Evolutionary conservation across 2,329 filamentous ascomycete species (phyloP).

Genomic region (Aspergillus bombycis): DNA sequence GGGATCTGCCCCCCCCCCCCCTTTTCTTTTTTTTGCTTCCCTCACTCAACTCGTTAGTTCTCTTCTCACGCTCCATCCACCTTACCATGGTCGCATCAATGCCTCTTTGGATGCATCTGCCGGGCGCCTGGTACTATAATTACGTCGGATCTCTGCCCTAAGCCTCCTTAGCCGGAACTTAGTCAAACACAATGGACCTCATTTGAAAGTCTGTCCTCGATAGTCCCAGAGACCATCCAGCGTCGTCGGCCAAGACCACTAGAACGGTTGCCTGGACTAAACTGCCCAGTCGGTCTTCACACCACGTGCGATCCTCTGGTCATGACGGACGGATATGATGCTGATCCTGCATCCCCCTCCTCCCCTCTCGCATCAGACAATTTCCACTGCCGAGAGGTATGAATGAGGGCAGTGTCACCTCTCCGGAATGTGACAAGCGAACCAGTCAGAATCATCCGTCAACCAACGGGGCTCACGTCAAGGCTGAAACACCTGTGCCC

Average conservation of each 20-base stretch:
- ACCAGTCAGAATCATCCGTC: background rate
- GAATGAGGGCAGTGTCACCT: background rate
- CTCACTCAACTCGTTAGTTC: background rate
- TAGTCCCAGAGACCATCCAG: background rate
- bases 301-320: background rate
- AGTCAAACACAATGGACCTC: constrained; percentile 5
- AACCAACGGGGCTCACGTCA: constrained; percentile 5
- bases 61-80: background rate
- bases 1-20: background rate
- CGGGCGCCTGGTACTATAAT: background rate
- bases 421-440: constrained; percentile 5
- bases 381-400: background rate
- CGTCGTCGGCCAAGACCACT: background rate
- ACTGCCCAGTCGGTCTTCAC: background rate
- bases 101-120: background rate
- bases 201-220: background rate
- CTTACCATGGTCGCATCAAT: background rate
- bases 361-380: background rate
- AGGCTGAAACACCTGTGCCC: constrained; percentile 6
- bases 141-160: background rate
- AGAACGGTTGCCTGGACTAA: background rate
- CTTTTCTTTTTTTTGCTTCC: no score
- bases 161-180: background rate
- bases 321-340: no score
- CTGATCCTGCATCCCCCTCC: background rate